These are phyloP conservation scores for Sugiyamaella marilandica DNA, from an alignment of 805 yeast species.

Conservation along the genomic window DNA sequence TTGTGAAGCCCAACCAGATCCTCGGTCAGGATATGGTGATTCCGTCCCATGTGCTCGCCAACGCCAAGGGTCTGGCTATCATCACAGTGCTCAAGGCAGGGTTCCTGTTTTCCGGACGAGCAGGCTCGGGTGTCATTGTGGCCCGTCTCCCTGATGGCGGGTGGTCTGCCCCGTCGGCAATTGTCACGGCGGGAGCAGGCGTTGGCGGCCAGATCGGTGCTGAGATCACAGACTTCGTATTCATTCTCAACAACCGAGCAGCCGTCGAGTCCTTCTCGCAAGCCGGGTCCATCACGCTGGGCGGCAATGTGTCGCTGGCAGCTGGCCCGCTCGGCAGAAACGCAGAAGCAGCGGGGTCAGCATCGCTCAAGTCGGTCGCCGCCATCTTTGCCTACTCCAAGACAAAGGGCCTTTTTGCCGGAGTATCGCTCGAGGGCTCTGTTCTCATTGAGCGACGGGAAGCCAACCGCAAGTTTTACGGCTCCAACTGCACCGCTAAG, in stretches of 20 bases:
- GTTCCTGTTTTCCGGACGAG: conserved; percentile 91
- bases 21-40: conserved; percentile 82
- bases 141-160: conserved; percentile 91
- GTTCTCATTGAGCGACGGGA: conserved; percentile 96
- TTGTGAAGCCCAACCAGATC: conserved; percentile 90
- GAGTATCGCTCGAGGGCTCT: conserved; percentile 95
- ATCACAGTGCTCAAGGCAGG: conserved; percentile 97
- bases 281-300: conserved; percentile 88
- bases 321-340: conserved; percentile 97
- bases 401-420: conserved; percentile 95
- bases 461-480: conserved; percentile 93
- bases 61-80: conserved; percentile 89
- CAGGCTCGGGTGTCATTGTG: conserved; percentile 94
- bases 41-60: conserved; percentile 79
- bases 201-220: conserved; percentile 98
- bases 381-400: conserved; percentile 92
- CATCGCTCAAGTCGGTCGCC: conserved; percentile 79
- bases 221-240: conserved; percentile 92
- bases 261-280: conserved; percentile 95
- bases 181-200: conserved; percentile 96
- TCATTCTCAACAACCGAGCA: conserved; percentile 75
- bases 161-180: conserved; percentile 98
- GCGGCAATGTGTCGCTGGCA: conserved; percentile 92
- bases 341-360: conserved; percentile 96
- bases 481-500: conserved; percentile 82